Base-by-base conservation (phyloP, 169 alveolate genomes). In the Amoebophrya sp. region DNA sequence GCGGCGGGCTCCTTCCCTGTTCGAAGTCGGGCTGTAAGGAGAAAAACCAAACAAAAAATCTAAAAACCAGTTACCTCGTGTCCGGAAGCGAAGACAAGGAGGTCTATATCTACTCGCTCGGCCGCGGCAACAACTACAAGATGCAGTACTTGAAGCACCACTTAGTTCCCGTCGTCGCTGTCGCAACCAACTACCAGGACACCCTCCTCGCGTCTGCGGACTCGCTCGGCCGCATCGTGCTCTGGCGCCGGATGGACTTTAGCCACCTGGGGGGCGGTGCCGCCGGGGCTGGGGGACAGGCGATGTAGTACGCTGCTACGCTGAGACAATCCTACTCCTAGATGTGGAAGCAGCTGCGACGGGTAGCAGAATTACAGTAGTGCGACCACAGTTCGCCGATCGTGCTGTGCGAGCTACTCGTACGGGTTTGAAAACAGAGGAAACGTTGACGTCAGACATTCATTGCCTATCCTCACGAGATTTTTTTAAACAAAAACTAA, bases 21-120 rank as follows among this genome's bases (percentile, higher is more conserved):
- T 32, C 89, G 23, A 77, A 77, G 89, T n/a, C 10, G 33, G 10
- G 18, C 0, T 35, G 18, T 0, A 23, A 77, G n/a, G 10, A 33
- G n/a, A 14, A 18, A 10, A 0, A 7, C 40, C 1, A 0, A n/a
- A 35, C 88, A 0, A 53, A 14, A 12, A 14, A 38, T 0, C 0
- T n/a, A 0, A n/a, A 1, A 33, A 91, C 40, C 89, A 91, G 93
- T 47, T 92, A 89, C 93, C 77, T 93, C 77, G 83, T 94, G 39
- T 92, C 95, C 25, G 95, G 94, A 0, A 91, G 94, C 40, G 95
- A 94, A 53, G 94, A 94, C 89, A 91, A 90, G 91, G 94, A 91
- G 91, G 94, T 94, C 40, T 92, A 92, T 66, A 77, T 93, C 89
- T 93, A 89, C 47, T 47, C 92, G 3, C 39, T 91, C 54, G 92